phyloP scores from a whole-genome alignment of 2,329 filamentous ascomycete genomes.

The Beauveria sp. region DNA sequence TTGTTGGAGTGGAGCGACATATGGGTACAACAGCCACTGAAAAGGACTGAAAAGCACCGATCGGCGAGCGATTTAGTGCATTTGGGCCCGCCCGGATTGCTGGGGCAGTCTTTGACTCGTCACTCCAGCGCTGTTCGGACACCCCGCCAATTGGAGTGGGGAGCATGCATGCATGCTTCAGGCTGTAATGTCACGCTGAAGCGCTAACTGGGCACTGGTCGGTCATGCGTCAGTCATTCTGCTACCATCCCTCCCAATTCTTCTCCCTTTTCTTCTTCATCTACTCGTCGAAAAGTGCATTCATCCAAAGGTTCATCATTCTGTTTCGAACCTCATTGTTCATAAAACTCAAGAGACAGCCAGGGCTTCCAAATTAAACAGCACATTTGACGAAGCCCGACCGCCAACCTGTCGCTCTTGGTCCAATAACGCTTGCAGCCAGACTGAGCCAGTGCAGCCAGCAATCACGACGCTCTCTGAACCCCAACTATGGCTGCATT shows the following conservation, averaged over 20 bases:
- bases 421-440: neutral
- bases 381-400: neutral
- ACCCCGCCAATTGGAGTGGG: conserved; percentile 7
- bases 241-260: neutral
- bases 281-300: too few relatives aligned
- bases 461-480: neutral
- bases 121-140: neutral
- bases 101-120: neutral
- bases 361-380: neutral
- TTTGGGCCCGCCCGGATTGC: neutral
- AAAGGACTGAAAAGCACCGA: neutral
- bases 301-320: too few relatives aligned
- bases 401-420: neutral
- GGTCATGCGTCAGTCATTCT: neutral
- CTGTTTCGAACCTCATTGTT: neutral
- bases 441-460: neutral
- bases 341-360: neutral
- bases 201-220: neutral
- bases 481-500: conserved; percentile 57
- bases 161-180: neutral
- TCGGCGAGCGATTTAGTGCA: neutral
- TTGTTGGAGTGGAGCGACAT: neutral
- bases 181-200: conserved; percentile 8
- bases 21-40: neutral
- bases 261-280: neutral